A percentile compares a stretch with the other conserved stretches of the same genome.
Evolutionary conservation across 2,329 filamentous ascomycete species (phyloP).

Genomic region (Rasamsonia emersonii): DNA sequence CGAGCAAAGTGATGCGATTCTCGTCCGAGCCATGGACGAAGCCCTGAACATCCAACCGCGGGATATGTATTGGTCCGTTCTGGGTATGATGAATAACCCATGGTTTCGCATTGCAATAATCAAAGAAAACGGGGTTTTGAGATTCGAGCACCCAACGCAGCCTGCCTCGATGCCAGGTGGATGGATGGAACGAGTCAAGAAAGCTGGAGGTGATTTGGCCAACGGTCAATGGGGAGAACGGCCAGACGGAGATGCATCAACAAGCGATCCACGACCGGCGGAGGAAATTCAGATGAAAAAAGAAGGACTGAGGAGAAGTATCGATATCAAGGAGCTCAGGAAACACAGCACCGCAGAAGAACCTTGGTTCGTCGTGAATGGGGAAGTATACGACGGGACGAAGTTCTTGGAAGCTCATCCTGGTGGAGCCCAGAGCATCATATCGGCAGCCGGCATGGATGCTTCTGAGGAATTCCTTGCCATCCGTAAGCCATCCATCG

Average conservation of each 20-base stretch:
- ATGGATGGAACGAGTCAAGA: conserved; percentile 92
- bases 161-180: conserved; percentile 68
- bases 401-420: conserved; percentile 73
- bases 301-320: conserved; percentile 51
- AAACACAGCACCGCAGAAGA: conserved; percentile 55
- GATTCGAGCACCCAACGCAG: conserved; percentile 84
- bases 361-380: conserved; percentile 83
- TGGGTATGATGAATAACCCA: conserved; percentile 97
- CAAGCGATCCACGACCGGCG: conserved; percentile 38
- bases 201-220: conserved; percentile 65
- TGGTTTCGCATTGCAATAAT: conserved; percentile 80
- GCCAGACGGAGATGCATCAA: conserved; percentile 41
- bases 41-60: conserved; percentile 76
- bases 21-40: conserved; percentile 85
- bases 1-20: conserved; percentile 57
- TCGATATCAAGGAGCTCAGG: conserved; percentile 64
- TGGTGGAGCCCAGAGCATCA: conserved; percentile 77
- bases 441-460: conserved; percentile 72
- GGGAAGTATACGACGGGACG: conserved; percentile 83
- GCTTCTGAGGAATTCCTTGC: conserved; percentile 82
- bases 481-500: conserved; percentile 57
- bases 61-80: conserved; percentile 92
- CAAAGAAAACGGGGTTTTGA: conserved; percentile 54
- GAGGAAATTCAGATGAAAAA: conserved; percentile 72
- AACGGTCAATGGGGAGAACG: conserved; percentile 83